phyloP scores from a whole-genome alignment of 2,329 filamentous ascomycete genomes.

The Trichophyton equinum region DNA sequence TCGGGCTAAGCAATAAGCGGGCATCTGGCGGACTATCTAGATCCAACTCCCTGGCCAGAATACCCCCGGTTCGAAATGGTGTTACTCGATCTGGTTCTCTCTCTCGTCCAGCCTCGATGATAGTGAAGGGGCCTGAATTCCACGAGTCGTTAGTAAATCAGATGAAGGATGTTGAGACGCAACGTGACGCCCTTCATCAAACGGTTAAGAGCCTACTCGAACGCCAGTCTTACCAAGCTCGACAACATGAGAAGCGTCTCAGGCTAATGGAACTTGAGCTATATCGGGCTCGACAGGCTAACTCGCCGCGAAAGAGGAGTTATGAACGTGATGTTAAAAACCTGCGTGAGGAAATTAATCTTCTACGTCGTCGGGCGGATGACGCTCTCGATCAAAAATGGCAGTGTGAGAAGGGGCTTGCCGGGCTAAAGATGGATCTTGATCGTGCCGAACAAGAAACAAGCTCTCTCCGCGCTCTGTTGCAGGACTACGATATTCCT shows the following conservation, averaged over 20 bases:
- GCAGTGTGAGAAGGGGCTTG: slow-evolving; percentile 82
- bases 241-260: slow-evolving; percentile 71
- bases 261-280: slow-evolving; percentile 64
- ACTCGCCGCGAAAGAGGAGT: slow-evolving; percentile 53
- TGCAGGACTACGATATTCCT: slow-evolving; percentile 71
- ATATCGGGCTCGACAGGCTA: slow-evolving; percentile 52
- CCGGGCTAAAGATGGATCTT: slow-evolving; percentile 87
- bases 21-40: slow-evolving; percentile 44
- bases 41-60: slow-evolving; percentile 55
- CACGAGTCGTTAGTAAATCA: slow-evolving; percentile 62
- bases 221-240: slow-evolving; percentile 72
- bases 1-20: slow-evolving; percentile 16
- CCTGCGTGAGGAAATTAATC: slow-evolving; percentile 71
- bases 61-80: slow-evolving; percentile 31
- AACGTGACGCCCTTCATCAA: slow-evolving; percentile 81
- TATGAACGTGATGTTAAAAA: slow-evolving; percentile 74
- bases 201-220: slow-evolving; percentile 76
- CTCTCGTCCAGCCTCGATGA: slow-evolving; percentile 46
- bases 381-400: slow-evolving; percentile 93
- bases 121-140: slow-evolving; percentile 45
- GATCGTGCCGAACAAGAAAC: slow-evolving; percentile 94
- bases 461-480: slow-evolving; percentile 60
- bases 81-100: slow-evolving; percentile 38
- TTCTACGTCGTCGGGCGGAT: slow-evolving; percentile 73
- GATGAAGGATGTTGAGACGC: slow-evolving; percentile 83